Percentiles rank a stretch among this genome's conserved stretches.
Evolutionary conservation across 306 rosid genomes (phyloP).

Genomic region (Carpinus fangiana): DNA sequence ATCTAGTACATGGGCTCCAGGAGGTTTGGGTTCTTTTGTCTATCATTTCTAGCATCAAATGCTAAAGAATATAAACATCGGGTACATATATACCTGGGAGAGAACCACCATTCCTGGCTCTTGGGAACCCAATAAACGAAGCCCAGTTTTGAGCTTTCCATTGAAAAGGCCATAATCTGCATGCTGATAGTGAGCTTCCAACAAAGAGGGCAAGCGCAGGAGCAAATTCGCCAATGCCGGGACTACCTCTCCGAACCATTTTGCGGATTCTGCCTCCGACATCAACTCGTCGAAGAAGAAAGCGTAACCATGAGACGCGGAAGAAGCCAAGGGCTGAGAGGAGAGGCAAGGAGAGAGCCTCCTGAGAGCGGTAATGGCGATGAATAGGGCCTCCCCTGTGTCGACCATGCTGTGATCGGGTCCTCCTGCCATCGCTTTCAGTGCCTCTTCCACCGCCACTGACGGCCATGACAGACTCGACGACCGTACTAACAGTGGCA

Average conservation of each 20-base stretch:
- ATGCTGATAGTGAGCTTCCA: slow-evolving; percentile 69
- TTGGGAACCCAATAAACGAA: slow-evolving; percentile 71
- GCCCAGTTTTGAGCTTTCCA: slow-evolving; percentile 43
- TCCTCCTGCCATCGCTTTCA: slow-evolving; percentile 50
- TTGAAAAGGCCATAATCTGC: slow-evolving; percentile 38
- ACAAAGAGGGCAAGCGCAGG: slow-evolving; percentile 68
- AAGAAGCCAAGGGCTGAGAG: slow-evolving; percentile 42
- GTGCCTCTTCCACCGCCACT: slow-evolving; percentile 50
- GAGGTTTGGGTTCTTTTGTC: neutral
- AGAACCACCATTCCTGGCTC: slow-evolving; percentile 72
- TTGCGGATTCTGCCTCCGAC: slow-evolving; percentile 50
- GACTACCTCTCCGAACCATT: slow-evolving; percentile 70
- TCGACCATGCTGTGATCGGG: slow-evolving; percentile 51
- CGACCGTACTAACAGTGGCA: slow-evolving; percentile 56
- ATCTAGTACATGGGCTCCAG: neutral
- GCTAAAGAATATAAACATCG: neutral
- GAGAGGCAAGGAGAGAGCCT: slow-evolving; percentile 57
- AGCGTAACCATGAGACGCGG: slow-evolving; percentile 51
- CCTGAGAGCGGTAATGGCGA: slow-evolving; percentile 58
- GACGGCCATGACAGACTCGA: slow-evolving; percentile 76
- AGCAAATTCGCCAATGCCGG: slow-evolving; percentile 75
- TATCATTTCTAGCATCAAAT: neutral
- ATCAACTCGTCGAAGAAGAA: slow-evolving; percentile 83
- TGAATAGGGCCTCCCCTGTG: slow-evolving; percentile 54
- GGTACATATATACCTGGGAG: slow-evolving; percentile 58